Base-by-base conservation (phyloP, 345 rosid genomes). In the Heritiera fomes region DNA sequence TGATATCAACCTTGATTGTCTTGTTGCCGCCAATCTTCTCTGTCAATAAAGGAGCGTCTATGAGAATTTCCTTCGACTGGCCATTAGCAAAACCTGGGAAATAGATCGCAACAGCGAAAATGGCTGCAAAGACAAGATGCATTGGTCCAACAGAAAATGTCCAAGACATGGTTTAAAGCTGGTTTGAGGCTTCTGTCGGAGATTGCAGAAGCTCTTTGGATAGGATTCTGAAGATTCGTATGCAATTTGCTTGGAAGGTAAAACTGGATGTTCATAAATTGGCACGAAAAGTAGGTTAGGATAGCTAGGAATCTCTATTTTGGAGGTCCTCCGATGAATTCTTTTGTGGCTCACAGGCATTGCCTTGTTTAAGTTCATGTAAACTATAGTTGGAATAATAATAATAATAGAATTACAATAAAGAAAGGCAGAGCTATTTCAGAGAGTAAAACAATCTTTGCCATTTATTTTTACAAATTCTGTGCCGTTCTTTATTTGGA, bases 1-100 rank as follows among this genome's bases (percentile, higher is more conserved):
- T 79, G 60, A 90, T 83, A 71, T 94, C 98, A 38, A 94, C 97
- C 80, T 81, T 88, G 17, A 94, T 91, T 0, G 97, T 87, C 50
- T 85, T 71, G 61, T 93, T 90, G 38, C 97, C 84, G 62, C 80
- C 85, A 46, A 90, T 87, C 81, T 90, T 94, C 77, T 85, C 79
- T 2, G 98, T 94, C 83, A 94, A 80, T 47, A 91, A 23, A 1
- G 94, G 92, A 1, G 97, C 84, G 79, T 89, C 91, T 15, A 92
- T 79, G 47, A 86, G 87, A 0, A 50, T 47, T 17, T 60, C 9
- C 0, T 69, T 75, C 4, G 78, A 17, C 38, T 32, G 13, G 52
- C 75, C 83, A 65, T 76, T 53, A 45, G 68, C 87, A n/a, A 46
- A 66, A 62, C 62, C 78, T 1, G 82, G 65, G 38, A 80, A 67